These are phyloP conservation scores for Picochlorum costavermella DNA, from an alignment of 139 green algal species.

Conservation along the genomic window DNA sequence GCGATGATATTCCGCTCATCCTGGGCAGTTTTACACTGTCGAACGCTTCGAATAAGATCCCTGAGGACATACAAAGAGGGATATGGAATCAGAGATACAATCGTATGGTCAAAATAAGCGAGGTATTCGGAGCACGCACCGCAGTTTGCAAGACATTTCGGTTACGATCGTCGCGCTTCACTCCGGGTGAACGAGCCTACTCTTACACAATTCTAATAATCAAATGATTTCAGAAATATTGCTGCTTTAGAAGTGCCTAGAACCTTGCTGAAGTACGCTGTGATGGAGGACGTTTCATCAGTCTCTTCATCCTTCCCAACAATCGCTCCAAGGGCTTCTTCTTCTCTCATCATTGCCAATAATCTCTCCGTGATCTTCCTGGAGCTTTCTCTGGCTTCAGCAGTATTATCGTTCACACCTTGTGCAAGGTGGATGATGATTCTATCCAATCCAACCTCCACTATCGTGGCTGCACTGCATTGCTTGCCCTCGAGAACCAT, in stretches of 20 bases:
- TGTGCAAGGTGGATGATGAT: conserved; percentile 20
- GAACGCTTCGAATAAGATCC: conserved; percentile 81
- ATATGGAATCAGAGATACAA: no score
- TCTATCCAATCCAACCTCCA: conserved; percentile 14
- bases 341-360: conserved; percentile 1
- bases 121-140: no score
- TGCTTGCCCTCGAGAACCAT: conserved; percentile 8
- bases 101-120: no score
- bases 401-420: conserved; percentile 53
- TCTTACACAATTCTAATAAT: conserved; percentile 4
- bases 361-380: conserved; percentile 17
- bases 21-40: conserved; percentile 87
- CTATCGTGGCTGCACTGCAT: conserved; percentile 10
- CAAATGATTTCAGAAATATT: conserved; percentile 1
- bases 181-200: no score
- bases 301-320: conserved; percentile 1
- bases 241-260: conserved; percentile 4
- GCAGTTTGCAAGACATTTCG: no score
- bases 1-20: conserved; percentile 93
- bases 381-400: conserved; percentile 41
- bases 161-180: no score
- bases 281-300: background rate
- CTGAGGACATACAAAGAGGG: conserved; percentile 20
- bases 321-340: background rate
- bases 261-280: background rate